Conservation (phyloP, 306 rosid species). For the Gastrolobium villosum region DNA sequence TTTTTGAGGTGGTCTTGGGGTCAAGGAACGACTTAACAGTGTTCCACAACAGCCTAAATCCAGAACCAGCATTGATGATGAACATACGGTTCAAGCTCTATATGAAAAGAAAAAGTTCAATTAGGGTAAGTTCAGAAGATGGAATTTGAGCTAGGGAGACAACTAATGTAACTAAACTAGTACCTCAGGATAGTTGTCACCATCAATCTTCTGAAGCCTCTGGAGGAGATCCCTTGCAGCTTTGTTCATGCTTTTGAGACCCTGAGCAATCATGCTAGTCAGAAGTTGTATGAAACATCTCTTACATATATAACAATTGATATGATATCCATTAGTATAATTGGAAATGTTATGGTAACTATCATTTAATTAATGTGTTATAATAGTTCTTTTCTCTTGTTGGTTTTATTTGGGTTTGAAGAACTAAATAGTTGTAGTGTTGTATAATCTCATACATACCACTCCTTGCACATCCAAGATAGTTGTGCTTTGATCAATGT, state of each 20-base stretch:
- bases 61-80: slow-evolving; percentile 98
- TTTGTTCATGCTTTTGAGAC: slow-evolving; percentile 83
- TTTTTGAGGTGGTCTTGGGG: slow-evolving; percentile 91
- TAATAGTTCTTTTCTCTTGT: not conserved
- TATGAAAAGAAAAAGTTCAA: slow-evolving; percentile 15
- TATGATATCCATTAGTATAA: not conserved
- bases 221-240: slow-evolving; percentile 91
- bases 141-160: slow-evolving; percentile 7
- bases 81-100: slow-evolving; percentile 93
- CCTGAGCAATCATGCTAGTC: slow-evolving; percentile 54
- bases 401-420: not conserved
- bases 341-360: not conserved
- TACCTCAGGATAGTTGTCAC: slow-evolving; percentile 98
- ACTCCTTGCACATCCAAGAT: slow-evolving; percentile 98
- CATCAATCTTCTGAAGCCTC: slow-evolving; percentile 91
- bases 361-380: slow-evolving; percentile 8
- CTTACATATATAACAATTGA: slow-evolving; percentile 15
- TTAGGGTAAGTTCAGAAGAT: slow-evolving; percentile 28
- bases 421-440: not conserved
- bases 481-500: slow-evolving; percentile 93
- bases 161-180: slow-evolving; percentile 24
- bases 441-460: slow-evolving; percentile 56
- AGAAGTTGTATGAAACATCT: slow-evolving; percentile 9
- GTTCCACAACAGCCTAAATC: slow-evolving; percentile 94
- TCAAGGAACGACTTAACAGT: slow-evolving; percentile 91